Base-by-base conservation (phyloP, 495 filamentous ascomycete species). In the Xylaria curta region DNA sequence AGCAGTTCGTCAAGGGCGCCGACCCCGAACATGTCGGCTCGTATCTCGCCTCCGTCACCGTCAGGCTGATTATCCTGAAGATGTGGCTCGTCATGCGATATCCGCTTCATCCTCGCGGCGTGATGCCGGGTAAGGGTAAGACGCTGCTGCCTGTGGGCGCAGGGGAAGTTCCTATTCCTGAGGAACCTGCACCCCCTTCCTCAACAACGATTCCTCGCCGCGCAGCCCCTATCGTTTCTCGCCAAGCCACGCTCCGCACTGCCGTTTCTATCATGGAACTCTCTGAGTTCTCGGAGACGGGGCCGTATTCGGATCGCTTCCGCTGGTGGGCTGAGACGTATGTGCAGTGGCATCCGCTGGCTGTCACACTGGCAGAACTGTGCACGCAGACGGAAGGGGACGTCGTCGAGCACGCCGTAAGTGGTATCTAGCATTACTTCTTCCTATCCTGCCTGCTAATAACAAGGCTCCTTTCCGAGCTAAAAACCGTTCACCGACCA, bases 281-380 rank as follows among this genome's bases (percentile, higher is more conserved):
- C 28, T 66, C 72, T 31, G 74, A 77, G 19, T 64, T 69, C 58
- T 21, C 74, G 31, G 60, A 53, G 36, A 62, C 56, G 40, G 73
- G 74, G 19, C 78, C 75, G 26, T 78, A 69, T 58, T 64, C 71
- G 3, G 72, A 74, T 6, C 74, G 75, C 21, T 76, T 74, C 60
- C 51, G 69, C 42, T 80, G 78, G 80, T 81, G 79, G 80, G 72
- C 66, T 73, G 82, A 86, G 67, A 90, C 88, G 1, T 91, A 93
- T 76, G 87, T 91, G 58, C 92, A 94, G 75, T 92, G 90, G 89
- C 91, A 94, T 75, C 90, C 92, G 3, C 83, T 94, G 8, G 89
- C 89, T 19, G 90, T 91, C 67, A 83, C 87, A 19, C 80, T 95
- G 19, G 87, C 91, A 0, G 93, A 96, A 75, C 84, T 97, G 7